Percentiles rank a stretch among this genome's conserved stretches.
Evolutionary conservation across 2,329 filamentous ascomycete genomes (phyloP).

Genomic region (Emydomyces testavorans): DNA sequence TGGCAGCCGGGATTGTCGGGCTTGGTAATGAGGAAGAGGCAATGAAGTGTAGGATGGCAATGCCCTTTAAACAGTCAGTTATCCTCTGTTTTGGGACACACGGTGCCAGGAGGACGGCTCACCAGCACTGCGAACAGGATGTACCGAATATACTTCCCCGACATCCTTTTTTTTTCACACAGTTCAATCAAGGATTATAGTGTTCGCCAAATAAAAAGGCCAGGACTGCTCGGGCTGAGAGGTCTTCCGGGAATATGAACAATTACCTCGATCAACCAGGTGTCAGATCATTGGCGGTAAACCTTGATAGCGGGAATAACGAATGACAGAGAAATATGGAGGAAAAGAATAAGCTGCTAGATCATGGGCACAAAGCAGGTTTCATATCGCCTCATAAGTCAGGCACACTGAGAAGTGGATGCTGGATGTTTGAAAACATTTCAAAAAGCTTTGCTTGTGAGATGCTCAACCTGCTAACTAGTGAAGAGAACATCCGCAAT

Average conservation of each 20-base stretch:
- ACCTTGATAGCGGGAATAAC: neutral
- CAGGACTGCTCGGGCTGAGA: no score
- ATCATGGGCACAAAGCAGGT: neutral
- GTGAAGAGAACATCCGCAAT: neutral
- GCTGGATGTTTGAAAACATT: neutral
- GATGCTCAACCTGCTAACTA: neutral
- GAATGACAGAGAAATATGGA: constrained; percentile 1
- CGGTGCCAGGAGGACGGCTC: constrained; percentile 34
- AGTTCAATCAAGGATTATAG: no score
- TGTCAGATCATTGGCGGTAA: neutral
- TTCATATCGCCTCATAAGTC: neutral
- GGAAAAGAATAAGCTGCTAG: no score
- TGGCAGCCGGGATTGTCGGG: constrained; percentile 16
- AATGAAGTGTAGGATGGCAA: constrained; percentile 70
- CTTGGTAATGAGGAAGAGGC: constrained; percentile 44
- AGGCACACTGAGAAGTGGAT: neutral
- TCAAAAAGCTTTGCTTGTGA: neutral
- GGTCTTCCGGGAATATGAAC: neutral
- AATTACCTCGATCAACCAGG: neutral
- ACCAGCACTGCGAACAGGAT: constrained; percentile 75
- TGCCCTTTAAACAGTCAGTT: constrained; percentile 30
- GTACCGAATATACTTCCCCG: constrained; percentile 42
- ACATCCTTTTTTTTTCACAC: constrained; percentile 24
- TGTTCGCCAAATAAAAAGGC: no score
- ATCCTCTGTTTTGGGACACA: no score